Conservation (phyloP, 495 filamentous ascomycete genomes). For the Sporormia fimetaria region DNA sequence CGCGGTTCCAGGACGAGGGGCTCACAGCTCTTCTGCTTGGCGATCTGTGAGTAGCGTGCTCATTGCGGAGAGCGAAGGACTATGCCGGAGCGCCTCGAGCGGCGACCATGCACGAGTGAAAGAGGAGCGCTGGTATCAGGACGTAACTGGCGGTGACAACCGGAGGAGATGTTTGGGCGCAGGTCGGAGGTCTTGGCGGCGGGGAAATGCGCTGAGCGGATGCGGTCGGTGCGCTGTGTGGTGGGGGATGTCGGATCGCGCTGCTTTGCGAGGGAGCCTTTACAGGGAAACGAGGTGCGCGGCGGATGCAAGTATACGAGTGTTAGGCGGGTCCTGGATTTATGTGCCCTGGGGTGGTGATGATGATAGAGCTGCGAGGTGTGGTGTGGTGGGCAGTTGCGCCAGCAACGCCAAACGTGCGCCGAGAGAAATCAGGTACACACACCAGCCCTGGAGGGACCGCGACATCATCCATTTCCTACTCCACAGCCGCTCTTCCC, state of each 20-base stretch:
- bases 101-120: conserved; percentile 18
- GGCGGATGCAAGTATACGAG: too few relatives aligned
- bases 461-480: conserved; percentile 4
- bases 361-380: background rate
- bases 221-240: background rate
- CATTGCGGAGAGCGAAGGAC: conserved; percentile 40
- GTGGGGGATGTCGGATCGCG: background rate
- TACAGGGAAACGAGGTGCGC: too few relatives aligned
- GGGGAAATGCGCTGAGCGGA: conserved; percentile 7
- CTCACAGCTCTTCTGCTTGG: conserved; percentile 82
- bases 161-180: conserved; percentile 8
- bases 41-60: conserved; percentile 63
- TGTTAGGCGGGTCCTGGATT: too few relatives aligned
- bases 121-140: background rate
- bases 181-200: conserved; percentile 6
- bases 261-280: too few relatives aligned
- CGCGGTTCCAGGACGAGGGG: background rate
- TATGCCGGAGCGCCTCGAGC: conserved; percentile 7
- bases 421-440: too few relatives aligned
- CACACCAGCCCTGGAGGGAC: background rate
- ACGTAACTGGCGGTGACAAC: background rate
- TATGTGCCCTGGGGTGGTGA: too few relatives aligned
- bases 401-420: background rate
- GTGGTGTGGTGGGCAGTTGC: background rate
- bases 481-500: background rate